Evolutionary conservation across 2,329 filamentous ascomycete genomes (phyloP).

Genomic region (Arthrobotrys iridis): DNA sequence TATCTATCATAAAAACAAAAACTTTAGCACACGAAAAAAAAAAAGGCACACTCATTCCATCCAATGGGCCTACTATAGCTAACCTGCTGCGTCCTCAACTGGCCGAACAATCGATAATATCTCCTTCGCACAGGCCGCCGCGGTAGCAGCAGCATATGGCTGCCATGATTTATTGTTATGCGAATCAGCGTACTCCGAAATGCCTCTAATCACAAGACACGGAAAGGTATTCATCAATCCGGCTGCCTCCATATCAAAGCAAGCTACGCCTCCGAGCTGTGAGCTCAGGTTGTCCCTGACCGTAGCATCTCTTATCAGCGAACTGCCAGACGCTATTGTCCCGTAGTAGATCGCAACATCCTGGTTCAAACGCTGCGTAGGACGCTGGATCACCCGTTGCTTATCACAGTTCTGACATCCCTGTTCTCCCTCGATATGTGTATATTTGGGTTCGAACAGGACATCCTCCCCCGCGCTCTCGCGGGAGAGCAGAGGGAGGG

Average conservation of each 20-base stretch:
- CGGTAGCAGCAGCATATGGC: slow-evolving; percentile 58
- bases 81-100: too few relatives aligned
- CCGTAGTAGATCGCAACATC: slow-evolving; percentile 1
- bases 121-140: slow-evolving; percentile 58
- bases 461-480: neutral
- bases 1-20: too few relatives aligned
- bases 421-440: neutral
- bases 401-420: neutral
- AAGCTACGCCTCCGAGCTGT: neutral
- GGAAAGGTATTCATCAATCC: slow-evolving; percentile 59
- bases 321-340: neutral
- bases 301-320: neutral
- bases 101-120: slow-evolving; percentile 34
- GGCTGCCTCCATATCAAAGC: slow-evolving; percentile 22
- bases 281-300: neutral
- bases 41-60: too few relatives aligned
- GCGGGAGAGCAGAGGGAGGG: neutral
- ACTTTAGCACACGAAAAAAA: too few relatives aligned
- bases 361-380: neutral
- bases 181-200: slow-evolving; percentile 57
- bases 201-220: slow-evolving; percentile 11
- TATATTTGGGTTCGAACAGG: slow-evolving; percentile 11
- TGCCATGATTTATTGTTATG: slow-evolving; percentile 60
- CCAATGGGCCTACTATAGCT: too few relatives aligned
- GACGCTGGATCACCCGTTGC: neutral